A percentile compares a stretch with the other conserved stretches of the same genome.
These are phyloP conservation scores for Torulaspora pretoriensis DNA, from an alignment of 1,139 yeast genomes.

Conservation along the genomic window DNA sequence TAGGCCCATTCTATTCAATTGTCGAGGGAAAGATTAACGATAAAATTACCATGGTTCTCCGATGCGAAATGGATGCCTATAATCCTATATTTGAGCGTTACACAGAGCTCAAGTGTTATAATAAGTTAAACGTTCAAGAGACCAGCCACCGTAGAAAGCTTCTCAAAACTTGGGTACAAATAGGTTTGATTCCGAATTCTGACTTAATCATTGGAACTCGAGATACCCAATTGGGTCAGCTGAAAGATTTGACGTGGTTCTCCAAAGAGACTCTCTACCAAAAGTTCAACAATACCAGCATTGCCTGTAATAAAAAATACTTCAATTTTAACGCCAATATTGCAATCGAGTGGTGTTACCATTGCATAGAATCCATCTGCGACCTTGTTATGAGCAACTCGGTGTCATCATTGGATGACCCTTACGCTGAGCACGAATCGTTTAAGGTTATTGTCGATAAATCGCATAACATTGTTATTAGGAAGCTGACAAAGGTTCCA, in stretches of 20 bases:
- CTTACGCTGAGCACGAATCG: slow-evolving; percentile 13
- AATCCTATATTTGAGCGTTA: slow-evolving; percentile 20
- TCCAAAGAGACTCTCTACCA: slow-evolving; percentile 21
- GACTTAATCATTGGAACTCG: slow-evolving; percentile 33
- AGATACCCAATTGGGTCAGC: slow-evolving; percentile 24
- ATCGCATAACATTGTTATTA: slow-evolving; percentile 9
- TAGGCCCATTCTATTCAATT: slow-evolving; percentile 23
- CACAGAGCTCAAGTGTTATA: slow-evolving; percentile 34
- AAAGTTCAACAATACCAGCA: slow-evolving; percentile 20
- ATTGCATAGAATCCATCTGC: slow-evolving; percentile 22
- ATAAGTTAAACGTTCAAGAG: slow-evolving; percentile 23
- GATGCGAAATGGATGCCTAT: slow-evolving; percentile 35
- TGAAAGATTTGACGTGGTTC: slow-evolving; percentile 25
- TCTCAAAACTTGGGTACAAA: slow-evolving; percentile 35
- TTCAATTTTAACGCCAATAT: slow-evolving; percentile 28
- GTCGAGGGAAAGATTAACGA: slow-evolving; percentile 25
- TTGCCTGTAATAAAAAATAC: slow-evolving; percentile 16
- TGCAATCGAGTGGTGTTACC: slow-evolving; percentile 30
- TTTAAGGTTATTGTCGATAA: slow-evolving; percentile 20
- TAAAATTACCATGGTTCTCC: slow-evolving; percentile 23
- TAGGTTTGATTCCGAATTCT: slow-evolving; percentile 28
- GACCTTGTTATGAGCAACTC: slow-evolving; percentile 16
- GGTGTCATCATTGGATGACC: background rate
- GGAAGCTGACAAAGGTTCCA: slow-evolving; percentile 11
- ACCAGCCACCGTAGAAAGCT: slow-evolving; percentile 30